Evolutionary conservation across 2,329 filamentous ascomycete genomes (phyloP), one percentile per base, ranked within the genome.

Genomic region (Verticillium nubilum): DNA sequence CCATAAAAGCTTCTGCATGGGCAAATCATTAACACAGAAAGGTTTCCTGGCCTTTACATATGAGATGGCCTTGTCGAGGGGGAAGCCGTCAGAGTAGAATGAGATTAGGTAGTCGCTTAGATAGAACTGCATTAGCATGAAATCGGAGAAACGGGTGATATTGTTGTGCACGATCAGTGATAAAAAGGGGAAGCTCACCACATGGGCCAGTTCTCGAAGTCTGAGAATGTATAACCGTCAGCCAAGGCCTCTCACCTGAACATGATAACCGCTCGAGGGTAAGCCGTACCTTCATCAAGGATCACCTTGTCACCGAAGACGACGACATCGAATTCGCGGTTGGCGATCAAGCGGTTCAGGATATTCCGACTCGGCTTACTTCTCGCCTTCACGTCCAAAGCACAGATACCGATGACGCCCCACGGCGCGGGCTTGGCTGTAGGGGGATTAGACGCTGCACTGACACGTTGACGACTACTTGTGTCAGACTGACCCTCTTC

Each of bases 231-330:
- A 47, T 29, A 54, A 50, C 47, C 26, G 55, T 27, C 28, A 27
- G 56, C 58, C 28, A 9, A 2, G 7, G n/a, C 23, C 4, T 25
- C 7, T n/a, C 25, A 37, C n/a, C 15, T 54, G 52, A 26, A 28
- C 26, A 27, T 31, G n/a, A 23, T n/a, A 23, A 12, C 5, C 13
- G 50, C 9, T 23, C 9, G 4, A 35, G 10, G 35, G 23, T 33
- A 42, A 28, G 4, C 70, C 80, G 66, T 67, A 85, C 84, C 84
- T 83, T 99, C 95, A 69, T 99, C 95, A 35, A 99, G 81, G 66
- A 99, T 99, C 52, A 97, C 94, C 76, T 99, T 99, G 78, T 99
- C 95, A 54, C 95, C 96, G 77, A 99, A 99, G 13, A 99, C 94
- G 62, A 96, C 89, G 26, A 98, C 93, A 68, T 99, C 94, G 69